Conservation (phyloP, 1,139 yeast genomes). For the Sugiyamaella pinicola region DNA sequence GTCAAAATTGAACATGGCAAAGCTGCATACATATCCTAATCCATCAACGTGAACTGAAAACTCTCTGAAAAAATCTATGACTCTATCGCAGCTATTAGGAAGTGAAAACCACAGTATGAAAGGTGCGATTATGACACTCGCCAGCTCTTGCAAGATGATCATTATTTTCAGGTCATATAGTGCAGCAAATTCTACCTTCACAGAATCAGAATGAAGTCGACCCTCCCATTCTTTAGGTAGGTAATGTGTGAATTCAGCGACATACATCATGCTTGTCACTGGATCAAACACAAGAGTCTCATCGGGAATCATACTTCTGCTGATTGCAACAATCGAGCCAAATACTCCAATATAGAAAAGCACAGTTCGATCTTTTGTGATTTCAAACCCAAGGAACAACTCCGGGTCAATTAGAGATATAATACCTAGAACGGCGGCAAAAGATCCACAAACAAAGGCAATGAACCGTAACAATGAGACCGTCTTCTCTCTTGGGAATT, state of each 20-base stretch:
- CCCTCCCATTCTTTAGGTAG: constrained; percentile 87
- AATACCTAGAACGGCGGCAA: constrained; percentile 83
- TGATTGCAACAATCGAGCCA: constrained; percentile 79
- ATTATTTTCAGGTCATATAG: constrained; percentile 73
- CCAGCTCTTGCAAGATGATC: constrained; percentile 73
- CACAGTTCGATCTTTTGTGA: constrained; percentile 77
- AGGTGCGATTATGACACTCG: constrained; percentile 83
- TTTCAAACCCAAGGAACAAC: constrained; percentile 84
- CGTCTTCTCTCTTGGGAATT: constrained; percentile 85
- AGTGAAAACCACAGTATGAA: constrained; percentile 82
- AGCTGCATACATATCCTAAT: constrained; percentile 88
- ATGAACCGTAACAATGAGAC: constrained; percentile 63
- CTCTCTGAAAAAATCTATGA: constrained; percentile 88
- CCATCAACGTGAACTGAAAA: constrained; percentile 91
- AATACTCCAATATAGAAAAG: constrained; percentile 84
- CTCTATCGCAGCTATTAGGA: constrained; percentile 68
- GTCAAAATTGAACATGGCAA: constrained; percentile 86
- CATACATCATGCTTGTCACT: constrained; percentile 75
- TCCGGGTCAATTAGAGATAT: constrained; percentile 91
- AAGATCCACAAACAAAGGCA: constrained; percentile 83
- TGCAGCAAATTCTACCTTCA: constrained; percentile 78
- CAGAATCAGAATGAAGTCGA: constrained; percentile 66
- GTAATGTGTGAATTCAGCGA: constrained; percentile 87
- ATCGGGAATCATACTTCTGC: constrained; percentile 61
- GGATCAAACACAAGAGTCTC: constrained; percentile 82